Conservation (phyloP, 768 basidiomycete species). For the Podaxis sp. region DNA sequence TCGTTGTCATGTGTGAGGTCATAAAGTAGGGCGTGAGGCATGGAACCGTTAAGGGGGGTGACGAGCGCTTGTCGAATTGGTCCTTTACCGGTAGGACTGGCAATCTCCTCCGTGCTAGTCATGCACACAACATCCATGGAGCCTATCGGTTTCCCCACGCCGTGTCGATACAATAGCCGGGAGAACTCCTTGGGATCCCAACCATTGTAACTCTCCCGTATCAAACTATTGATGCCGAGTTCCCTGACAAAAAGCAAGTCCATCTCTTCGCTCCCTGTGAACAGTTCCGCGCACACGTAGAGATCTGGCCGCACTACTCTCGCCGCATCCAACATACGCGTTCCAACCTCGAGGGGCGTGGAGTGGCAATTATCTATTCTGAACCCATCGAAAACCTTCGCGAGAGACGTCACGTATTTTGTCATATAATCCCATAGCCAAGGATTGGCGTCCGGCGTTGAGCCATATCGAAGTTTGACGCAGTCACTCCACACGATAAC, state of each 20-base stretch:
- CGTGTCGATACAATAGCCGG: slow-evolving; percentile 82
- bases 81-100: slow-evolving; percentile 81
- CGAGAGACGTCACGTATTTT: slow-evolving; percentile 76
- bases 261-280: slow-evolving; percentile 93
- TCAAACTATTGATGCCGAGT: slow-evolving; percentile 88
- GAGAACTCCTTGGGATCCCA: slow-evolving; percentile 89
- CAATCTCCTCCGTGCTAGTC: slow-evolving; percentile 68
- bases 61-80: slow-evolving; percentile 70
- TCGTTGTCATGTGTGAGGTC: slow-evolving; percentile 99
- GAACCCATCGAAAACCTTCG: slow-evolving; percentile 88
- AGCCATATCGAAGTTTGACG: slow-evolving; percentile 95
- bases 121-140: slow-evolving; percentile 93
- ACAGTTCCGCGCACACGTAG: slow-evolving; percentile 97
- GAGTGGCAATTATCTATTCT: slow-evolving; percentile 99
- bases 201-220: slow-evolving; percentile 93
- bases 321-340: slow-evolving; percentile 87
- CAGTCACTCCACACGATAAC: slow-evolving; percentile 99
- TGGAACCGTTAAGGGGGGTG: slow-evolving; percentile 77
- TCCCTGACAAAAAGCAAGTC: slow-evolving; percentile 88
- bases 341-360: slow-evolving; percentile 95
- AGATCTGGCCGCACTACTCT: slow-evolving; percentile 85
- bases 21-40: slow-evolving; percentile 90
- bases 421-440: slow-evolving; percentile 95
- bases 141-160: slow-evolving; percentile 91
- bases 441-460: slow-evolving; percentile 73